Conservation (phyloP, 2,329 filamentous ascomycete genomes). For the Claviceps paspali region DNA sequence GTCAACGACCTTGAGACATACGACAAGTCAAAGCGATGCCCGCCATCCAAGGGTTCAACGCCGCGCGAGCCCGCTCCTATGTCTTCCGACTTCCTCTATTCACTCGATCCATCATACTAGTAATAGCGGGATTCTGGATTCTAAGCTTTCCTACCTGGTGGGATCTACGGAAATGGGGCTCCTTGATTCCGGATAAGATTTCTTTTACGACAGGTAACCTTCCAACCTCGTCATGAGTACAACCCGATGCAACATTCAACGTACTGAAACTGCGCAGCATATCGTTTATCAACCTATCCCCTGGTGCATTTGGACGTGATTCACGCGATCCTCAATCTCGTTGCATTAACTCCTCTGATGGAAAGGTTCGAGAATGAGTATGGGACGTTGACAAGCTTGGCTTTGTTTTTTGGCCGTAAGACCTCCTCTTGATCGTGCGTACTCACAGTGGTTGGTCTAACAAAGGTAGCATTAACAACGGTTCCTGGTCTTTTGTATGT, state of each 20-base stretch:
- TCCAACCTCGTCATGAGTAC: neutral
- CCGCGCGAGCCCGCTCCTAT: slow-evolving; percentile 63
- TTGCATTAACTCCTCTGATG: slow-evolving; percentile 73
- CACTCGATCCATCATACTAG: slow-evolving; percentile 53
- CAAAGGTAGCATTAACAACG: slow-evolving; percentile 49
- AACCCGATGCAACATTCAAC: neutral
- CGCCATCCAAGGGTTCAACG: slow-evolving; percentile 41
- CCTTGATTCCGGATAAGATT: slow-evolving; percentile 64
- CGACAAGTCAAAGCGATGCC: slow-evolving; percentile 6
- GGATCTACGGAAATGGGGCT: slow-evolving; percentile 62
- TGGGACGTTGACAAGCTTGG: slow-evolving; percentile 75
- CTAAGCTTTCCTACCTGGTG: slow-evolving; percentile 53
- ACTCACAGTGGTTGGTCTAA: slow-evolving; percentile 1
- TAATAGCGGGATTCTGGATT: slow-evolving; percentile 50
- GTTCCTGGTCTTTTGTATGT: slow-evolving; percentile 74
- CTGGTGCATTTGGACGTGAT: slow-evolving; percentile 71
- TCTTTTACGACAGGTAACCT: slow-evolving; percentile 49
- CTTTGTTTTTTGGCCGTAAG: slow-evolving; percentile 84
- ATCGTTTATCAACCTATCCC: slow-evolving; percentile 84
- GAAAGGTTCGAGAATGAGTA: slow-evolving; percentile 89
- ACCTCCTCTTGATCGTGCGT: slow-evolving; percentile 10
- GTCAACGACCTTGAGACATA: neutral
- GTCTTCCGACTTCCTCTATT: slow-evolving; percentile 74
- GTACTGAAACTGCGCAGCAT: slow-evolving; percentile 40
- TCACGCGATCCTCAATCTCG: slow-evolving; percentile 63